Percentiles rank a stretch among this genome's conserved stretches.
phyloP scores from a whole-genome alignment of 768 basidiomycete genomes.

The Boletus vinaceobasis region DNA sequence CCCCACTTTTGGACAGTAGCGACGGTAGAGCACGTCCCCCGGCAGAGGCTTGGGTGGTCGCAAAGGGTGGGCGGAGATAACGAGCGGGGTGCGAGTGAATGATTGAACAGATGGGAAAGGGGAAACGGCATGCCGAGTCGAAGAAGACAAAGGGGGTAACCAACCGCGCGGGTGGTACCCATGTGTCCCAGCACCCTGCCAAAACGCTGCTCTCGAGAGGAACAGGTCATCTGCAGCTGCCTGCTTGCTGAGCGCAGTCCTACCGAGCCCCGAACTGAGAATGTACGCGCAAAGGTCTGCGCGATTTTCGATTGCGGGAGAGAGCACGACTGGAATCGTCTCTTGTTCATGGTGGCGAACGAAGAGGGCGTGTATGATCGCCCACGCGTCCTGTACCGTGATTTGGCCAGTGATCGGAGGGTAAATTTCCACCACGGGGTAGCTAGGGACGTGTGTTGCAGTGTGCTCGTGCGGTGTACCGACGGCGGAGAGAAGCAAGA shows the following conservation, averaged over 20 bases:
- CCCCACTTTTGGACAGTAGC: conserved; percentile 34
- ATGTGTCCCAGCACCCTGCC: conserved; percentile 47
- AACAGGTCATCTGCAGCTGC: conserved; percentile 30
- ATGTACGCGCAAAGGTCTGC: conserved; percentile 38
- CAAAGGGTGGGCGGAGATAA: conserved; percentile 51
- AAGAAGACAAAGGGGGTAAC: conserved; percentile 32
- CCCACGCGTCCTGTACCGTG: conserved; percentile 38
- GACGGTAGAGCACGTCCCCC: conserved; percentile 40
- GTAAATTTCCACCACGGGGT: conserved; percentile 17
- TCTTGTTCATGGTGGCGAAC: conserved; percentile 38
- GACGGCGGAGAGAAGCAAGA: conserved; percentile 15
- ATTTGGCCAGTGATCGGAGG: conserved; percentile 8
- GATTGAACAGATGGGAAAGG: conserved; percentile 37
- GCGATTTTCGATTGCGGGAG: conserved; percentile 26
- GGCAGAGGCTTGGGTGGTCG: conserved; percentile 44
- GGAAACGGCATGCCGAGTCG: conserved; percentile 16
- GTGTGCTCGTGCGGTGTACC: conserved; percentile 19
- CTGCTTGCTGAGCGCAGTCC: conserved; percentile 4
- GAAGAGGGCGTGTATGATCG: conserved; percentile 40
- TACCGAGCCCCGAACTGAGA: conserved; percentile 36
- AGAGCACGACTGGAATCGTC: conserved; percentile 38
- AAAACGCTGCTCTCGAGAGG: conserved; percentile 43
- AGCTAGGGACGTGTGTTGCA: conserved; percentile 19
- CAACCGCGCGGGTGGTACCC: conserved; percentile 31
- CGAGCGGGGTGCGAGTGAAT: conserved; percentile 44